Evolutionary conservation across 2,329 filamentous ascomycete genomes (phyloP), one percentile per base, ranked within the genome.

Genomic region (Diaporthe velutina): DNA sequence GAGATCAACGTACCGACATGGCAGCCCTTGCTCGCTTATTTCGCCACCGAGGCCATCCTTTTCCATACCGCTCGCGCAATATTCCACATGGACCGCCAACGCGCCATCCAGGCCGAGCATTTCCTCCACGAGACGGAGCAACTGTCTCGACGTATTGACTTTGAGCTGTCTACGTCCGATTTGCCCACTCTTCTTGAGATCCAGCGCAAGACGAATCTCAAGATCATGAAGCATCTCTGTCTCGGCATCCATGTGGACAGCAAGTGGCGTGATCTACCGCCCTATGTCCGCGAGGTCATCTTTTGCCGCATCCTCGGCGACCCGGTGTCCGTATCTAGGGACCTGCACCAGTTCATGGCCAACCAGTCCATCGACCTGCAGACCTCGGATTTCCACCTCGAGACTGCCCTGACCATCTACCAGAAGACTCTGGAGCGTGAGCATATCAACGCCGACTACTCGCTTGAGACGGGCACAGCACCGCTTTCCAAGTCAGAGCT

Each of bases 191-290:
- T 84, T 2, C 64, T 76, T 12, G 77, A 77, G 40, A 79, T 83
- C 28, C 74, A 79, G 45, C 76, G 77, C 10, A 80, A 79, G 52
- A 82, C 80, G 9, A 82, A 81, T 64, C 76, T 78, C 38, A 79
- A 81, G 75, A 73, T 84, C 13, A 78, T 84, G 75, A 80, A 79
- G 38, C 81, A 84, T 64, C 79, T 84, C 0, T 82, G 80, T 68
- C 77, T 83, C 22, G 80, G 79, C 19, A 74, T 82, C 35, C 76
- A 81, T 33, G 80, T 84, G 35, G 82, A 84, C 61, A 73, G 78
- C 10, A 77, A 78, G 75, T 84, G 83, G 83, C 77, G 80, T 6
- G 70, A 75, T 0, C 77, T 83, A 1, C 82, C 82, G 3, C 76
- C 79, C 4, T 76, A 78, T 35, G 81, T 80, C 15, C 79, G 83